Conservation (phyloP, 2,329 filamentous ascomycete genomes). For the Arthrobotrys conoides region DNA sequence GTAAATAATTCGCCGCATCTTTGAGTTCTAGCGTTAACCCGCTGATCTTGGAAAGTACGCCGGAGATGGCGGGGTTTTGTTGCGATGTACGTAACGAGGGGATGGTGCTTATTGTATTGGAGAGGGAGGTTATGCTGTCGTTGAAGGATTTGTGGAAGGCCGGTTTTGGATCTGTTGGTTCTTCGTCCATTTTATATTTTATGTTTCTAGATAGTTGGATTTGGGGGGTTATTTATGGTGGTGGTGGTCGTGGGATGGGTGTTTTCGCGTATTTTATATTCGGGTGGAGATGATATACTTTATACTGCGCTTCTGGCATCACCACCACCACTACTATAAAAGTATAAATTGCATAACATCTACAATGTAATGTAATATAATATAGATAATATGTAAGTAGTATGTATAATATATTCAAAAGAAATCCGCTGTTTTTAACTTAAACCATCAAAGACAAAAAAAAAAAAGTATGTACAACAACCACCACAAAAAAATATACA, state of each 20-base stretch:
- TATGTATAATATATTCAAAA: background rate
- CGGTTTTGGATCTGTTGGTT: constrained; percentile 9
- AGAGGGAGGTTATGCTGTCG: constrained; percentile 71
- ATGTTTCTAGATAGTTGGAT: too few species aligned
- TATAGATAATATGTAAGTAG: background rate
- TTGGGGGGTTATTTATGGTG: background rate
- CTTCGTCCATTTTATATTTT: constrained; percentile 16
- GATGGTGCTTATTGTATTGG: constrained; percentile 81
- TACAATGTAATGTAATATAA: too few species aligned
- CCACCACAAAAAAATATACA: background rate
- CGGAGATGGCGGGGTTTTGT: constrained; percentile 85
- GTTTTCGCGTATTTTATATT: background rate
- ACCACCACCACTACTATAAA: background rate
- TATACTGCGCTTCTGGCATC: background rate
- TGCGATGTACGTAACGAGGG: constrained; percentile 74
- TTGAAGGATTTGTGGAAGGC: constrained; percentile 49
- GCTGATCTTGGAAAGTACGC: constrained; percentile 83
- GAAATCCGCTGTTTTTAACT: constrained; percentile 17
- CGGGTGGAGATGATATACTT: background rate
- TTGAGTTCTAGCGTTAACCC: constrained; percentile 86
- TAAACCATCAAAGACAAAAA: background rate
- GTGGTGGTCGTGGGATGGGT: background rate
- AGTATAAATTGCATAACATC: too few species aligned
- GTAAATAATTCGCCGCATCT: constrained; percentile 84
- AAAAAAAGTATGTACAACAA: constrained; percentile 38